A percentile compares a stretch with the other conserved stretches of the same genome.
Conservation (phyloP, 352 stramenopile genomes). For the Phytophthora ramorum region DNA sequence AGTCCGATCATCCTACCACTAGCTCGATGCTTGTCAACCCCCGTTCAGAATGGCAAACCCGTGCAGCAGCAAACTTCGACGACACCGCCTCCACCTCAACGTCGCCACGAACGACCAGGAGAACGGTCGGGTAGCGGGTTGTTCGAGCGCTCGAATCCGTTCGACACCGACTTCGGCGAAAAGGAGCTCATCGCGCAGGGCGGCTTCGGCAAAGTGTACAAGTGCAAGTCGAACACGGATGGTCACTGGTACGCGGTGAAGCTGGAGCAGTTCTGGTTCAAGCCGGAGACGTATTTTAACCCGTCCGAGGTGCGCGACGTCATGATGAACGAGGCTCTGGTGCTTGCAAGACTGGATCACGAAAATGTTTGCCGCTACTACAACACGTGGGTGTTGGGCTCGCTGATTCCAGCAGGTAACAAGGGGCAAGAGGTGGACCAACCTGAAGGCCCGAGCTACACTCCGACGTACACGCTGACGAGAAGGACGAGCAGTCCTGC, state of each 20-base stretch:
- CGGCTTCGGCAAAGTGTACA: constrained; percentile 82
- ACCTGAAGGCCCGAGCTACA: constrained; percentile 27
- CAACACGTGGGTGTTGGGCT: constrained; percentile 82
- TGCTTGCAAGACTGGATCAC: constrained; percentile 92
- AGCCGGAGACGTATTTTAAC: constrained; percentile 82
- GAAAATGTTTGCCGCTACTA: constrained; percentile 96
- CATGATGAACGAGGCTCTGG: constrained; percentile 93
- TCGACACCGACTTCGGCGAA: constrained; percentile 80
- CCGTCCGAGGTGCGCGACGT: constrained; percentile 88
- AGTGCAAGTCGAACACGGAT: constrained; percentile 78
- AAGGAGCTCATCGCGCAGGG: constrained; percentile 75
- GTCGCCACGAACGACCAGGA: constrained; percentile 32
- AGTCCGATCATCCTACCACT: constrained; percentile 52
- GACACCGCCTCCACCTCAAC: constrained; percentile 13
- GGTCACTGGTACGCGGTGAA: constrained; percentile 82
- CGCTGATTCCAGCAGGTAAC: constrained; percentile 63
- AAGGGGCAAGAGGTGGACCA: constrained; percentile 33
- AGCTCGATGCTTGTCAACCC: constrained; percentile 64
- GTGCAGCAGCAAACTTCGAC: constrained; percentile 4
- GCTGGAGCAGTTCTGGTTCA: constrained; percentile 86
- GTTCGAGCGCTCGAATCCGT: constrained; percentile 76
- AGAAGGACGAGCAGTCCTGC: constrained; percentile 31
- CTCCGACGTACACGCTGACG: constrained; percentile 23
- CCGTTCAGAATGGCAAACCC: constrained; percentile 40
- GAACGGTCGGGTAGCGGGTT: constrained; percentile 45